Conservation (phyloP, 768 basidiomycete genomes). For the Russula earlei region DNA sequence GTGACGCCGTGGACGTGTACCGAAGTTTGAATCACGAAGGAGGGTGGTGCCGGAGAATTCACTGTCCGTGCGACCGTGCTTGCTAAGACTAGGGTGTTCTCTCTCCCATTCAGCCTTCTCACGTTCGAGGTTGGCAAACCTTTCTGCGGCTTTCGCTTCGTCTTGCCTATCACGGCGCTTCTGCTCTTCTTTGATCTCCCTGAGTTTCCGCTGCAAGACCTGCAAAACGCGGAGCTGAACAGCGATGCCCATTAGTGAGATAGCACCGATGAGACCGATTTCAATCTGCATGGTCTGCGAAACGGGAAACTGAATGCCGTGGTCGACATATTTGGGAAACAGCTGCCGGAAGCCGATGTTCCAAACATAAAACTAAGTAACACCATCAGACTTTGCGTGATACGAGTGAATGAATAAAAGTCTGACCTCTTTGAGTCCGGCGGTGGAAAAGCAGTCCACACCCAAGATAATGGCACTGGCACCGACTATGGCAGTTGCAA, state of each 20-base stretch:
- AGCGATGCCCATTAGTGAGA: slow-evolving; percentile 78
- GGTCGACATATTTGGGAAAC: slow-evolving; percentile 65
- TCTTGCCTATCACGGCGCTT: slow-evolving; percentile 64
- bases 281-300: slow-evolving; percentile 91
- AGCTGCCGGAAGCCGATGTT: slow-evolving; percentile 79
- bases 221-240: slow-evolving; percentile 83
- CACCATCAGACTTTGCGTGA: slow-evolving; percentile 9
- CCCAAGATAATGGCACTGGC: slow-evolving; percentile 87
- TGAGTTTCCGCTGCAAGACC: slow-evolving; percentile 68
- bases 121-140: slow-evolving; percentile 50
- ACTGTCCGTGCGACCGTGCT: slow-evolving; percentile 56
- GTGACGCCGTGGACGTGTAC: slow-evolving; percentile 48
- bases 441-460: slow-evolving; percentile 88
- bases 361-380: slow-evolving; percentile 80
- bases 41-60: slow-evolving; percentile 53
- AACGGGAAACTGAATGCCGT: slow-evolving; percentile 70
- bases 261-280: slow-evolving; percentile 76
- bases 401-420: background rate
- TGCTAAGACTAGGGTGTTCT: slow-evolving; percentile 59
- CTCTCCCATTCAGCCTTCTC: slow-evolving; percentile 85
- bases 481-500: slow-evolving; percentile 84
- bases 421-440: slow-evolving; percentile 83
- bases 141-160: slow-evolving; percentile 62
- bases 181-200: slow-evolving; percentile 70
- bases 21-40: slow-evolving; percentile 51